Evolutionary conservation across 192 early-diverging fungal genomes (phyloP).

Genomic region (Gamsiella multidivaricata): DNA sequence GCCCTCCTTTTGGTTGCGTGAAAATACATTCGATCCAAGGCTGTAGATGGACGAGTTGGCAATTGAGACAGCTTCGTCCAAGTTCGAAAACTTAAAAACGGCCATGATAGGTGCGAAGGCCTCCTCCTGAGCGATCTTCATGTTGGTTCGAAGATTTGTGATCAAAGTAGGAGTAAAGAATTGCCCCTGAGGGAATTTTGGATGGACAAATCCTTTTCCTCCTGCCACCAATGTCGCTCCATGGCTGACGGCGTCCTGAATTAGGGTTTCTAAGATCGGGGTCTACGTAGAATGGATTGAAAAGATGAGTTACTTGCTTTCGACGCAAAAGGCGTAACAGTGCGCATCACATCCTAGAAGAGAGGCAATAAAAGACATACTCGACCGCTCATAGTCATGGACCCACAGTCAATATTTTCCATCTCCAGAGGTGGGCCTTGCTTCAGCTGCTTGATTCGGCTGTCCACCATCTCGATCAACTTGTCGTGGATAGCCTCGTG

Average conservation of each 20-base stretch:
- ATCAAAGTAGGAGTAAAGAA: conserved; percentile 87
- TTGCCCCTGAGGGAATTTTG: conserved; percentile 77
- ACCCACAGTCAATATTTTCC: conserved; percentile 79
- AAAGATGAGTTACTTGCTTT: background rate
- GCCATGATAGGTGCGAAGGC: conserved; percentile 87
- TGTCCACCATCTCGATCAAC: conserved; percentile 72
- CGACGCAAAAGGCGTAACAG: background rate
- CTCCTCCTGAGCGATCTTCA: conserved; percentile 82
- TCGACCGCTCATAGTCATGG: conserved; percentile 80
- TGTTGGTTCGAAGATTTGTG: conserved; percentile 78
- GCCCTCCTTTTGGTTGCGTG: conserved; percentile 70
- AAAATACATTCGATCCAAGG: conserved; percentile 85
- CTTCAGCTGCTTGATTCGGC: conserved; percentile 68
- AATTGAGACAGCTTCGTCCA: conserved; percentile 73
- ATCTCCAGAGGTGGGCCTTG: conserved; percentile 79
- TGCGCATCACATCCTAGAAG: background rate
- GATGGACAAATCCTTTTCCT: conserved; percentile 75
- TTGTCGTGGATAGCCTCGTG: conserved; percentile 73
- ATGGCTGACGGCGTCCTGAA: conserved; percentile 80
- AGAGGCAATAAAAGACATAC: conserved; percentile 50
- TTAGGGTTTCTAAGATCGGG: conserved; percentile 68
- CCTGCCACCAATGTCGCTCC: conserved; percentile 80
- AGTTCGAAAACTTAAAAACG: conserved; percentile 75
- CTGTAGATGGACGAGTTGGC: conserved; percentile 81
- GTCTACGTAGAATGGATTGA: conserved; percentile 41